phyloP scores from a whole-genome alignment of 139 green algal genomes.

The Gonium pectorale region DNA sequence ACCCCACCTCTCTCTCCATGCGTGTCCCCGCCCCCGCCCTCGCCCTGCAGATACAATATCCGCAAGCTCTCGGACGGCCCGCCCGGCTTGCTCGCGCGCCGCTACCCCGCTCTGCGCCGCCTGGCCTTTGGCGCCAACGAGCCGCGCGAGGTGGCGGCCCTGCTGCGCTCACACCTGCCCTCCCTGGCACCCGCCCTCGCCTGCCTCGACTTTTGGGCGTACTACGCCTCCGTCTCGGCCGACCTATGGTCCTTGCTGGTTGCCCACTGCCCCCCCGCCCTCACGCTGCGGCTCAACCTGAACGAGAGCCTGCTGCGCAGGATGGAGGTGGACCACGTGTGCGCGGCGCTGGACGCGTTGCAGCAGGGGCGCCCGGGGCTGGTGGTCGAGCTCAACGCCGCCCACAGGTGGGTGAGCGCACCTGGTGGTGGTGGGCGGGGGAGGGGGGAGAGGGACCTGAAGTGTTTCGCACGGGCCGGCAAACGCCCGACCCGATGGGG shows the following conservation, averaged over 20 bases:
- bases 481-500: no score
- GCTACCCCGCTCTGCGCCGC: conserved; percentile 19
- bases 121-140: conserved; percentile 35
- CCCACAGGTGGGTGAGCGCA: no score
- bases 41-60: conserved; percentile 35
- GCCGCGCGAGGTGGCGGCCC: neutral
- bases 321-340: conserved; percentile 11
- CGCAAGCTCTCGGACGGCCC: neutral
- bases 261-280: neutral
- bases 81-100: neutral
- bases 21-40: neutral
- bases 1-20: neutral
- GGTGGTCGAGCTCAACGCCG: conserved; percentile 14
- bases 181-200: neutral
- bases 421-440: no score
- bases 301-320: conserved; percentile 39
- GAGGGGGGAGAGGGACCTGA: no score
- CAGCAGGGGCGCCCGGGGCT: conserved; percentile 1
- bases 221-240: conserved; percentile 1
- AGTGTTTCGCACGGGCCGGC: no score
- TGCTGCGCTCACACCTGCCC: conserved; percentile 5
- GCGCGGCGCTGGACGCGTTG: neutral
- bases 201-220: conserved; percentile 29
- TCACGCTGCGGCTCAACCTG: conserved; percentile 14
- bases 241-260: neutral